Percentiles rank a stretch among this genome's conserved stretches.
phyloP scores from a whole-genome alignment of 805 yeast species.

The Candida easanensis region DNA sequence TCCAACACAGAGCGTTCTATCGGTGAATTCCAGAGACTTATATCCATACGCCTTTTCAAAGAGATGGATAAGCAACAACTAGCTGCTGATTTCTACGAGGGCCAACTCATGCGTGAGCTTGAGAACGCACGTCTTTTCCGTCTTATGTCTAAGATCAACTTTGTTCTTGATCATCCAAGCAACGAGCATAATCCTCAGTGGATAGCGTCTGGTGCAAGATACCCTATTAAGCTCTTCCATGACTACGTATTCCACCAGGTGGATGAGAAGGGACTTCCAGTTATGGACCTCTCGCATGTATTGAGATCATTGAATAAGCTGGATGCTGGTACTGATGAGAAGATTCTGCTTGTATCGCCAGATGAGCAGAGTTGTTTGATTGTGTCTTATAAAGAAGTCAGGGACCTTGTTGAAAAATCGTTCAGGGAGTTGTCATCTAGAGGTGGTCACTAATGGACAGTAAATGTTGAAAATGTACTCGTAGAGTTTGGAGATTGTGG shows the following conservation, averaged over 20 bases:
- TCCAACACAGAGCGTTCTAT: slow-evolving; percentile 21
- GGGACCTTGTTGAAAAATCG: slow-evolving; percentile 64
- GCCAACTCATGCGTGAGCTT: slow-evolving; percentile 63
- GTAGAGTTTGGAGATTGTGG: too few species aligned
- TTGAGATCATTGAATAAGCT: slow-evolving; percentile 77
- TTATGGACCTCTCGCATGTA: slow-evolving; percentile 79
- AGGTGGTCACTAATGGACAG: background rate
- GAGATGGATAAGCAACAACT: slow-evolving; percentile 49
- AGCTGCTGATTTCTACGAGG: slow-evolving; percentile 56
- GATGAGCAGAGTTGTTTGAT: slow-evolving; percentile 86
- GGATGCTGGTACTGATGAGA: slow-evolving; percentile 90
- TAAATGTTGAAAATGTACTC: background rate
- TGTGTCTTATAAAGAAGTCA: slow-evolving; percentile 79
- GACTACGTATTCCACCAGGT: slow-evolving; percentile 85
- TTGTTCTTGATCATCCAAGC: slow-evolving; percentile 74
- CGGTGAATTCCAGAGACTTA: slow-evolving; percentile 35
- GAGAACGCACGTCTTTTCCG: slow-evolving; percentile 89
- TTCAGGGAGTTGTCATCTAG: slow-evolving; percentile 44
- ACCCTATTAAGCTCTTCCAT: slow-evolving; percentile 69
- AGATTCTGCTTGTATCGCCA: slow-evolving; percentile 70
- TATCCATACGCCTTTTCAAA: slow-evolving; percentile 44
- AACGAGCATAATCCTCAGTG: slow-evolving; percentile 49
- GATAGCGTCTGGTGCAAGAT: slow-evolving; percentile 75
- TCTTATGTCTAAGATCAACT: slow-evolving; percentile 75
- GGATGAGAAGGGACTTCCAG: slow-evolving; percentile 74